A percentile compares a stretch with the other conserved stretches of the same genome.
Evolutionary conservation across 192 early-diverging fungal genomes (phyloP).

Genomic region (Podila horticola): DNA sequence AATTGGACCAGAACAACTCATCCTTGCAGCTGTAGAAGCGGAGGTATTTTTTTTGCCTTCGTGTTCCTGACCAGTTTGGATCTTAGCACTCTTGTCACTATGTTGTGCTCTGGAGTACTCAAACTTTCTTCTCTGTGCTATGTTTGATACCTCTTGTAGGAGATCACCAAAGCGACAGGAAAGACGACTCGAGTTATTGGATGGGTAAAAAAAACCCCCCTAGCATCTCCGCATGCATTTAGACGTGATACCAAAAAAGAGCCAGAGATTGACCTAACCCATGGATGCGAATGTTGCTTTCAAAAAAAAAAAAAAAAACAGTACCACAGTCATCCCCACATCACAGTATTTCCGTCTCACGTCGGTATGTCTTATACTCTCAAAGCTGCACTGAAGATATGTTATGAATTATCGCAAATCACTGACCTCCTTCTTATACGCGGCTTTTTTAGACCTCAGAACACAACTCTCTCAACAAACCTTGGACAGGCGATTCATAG

Average conservation of each 20-base stretch:
- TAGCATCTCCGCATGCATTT: neutral
- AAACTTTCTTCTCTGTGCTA: neutral
- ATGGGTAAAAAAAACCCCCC: slow-evolving; percentile 58
- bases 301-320: slow-evolving; percentile 44
- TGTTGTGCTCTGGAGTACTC: too few relatives aligned
- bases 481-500: slow-evolving; percentile 62
- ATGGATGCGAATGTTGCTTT: neutral
- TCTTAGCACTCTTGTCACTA: too few relatives aligned
- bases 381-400: neutral
- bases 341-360: slow-evolving; percentile 64
- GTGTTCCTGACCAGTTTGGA: neutral
- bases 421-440: neutral
- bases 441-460: slow-evolving; percentile 42
- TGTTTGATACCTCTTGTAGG: slow-evolving; percentile 1
- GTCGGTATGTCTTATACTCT: slow-evolving; percentile 39
- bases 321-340: slow-evolving; percentile 68
- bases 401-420: neutral
- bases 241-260: neutral
- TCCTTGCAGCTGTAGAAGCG: slow-evolving; percentile 57
- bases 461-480: slow-evolving; percentile 60
- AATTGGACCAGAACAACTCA: slow-evolving; percentile 60
- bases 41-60: slow-evolving; percentile 45
- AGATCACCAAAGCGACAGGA: slow-evolving; percentile 51
- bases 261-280: neutral
- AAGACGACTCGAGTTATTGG: slow-evolving; percentile 57